Conservation (phyloP, 163 green algal species). For the Scenedesmus sp. region DNA sequence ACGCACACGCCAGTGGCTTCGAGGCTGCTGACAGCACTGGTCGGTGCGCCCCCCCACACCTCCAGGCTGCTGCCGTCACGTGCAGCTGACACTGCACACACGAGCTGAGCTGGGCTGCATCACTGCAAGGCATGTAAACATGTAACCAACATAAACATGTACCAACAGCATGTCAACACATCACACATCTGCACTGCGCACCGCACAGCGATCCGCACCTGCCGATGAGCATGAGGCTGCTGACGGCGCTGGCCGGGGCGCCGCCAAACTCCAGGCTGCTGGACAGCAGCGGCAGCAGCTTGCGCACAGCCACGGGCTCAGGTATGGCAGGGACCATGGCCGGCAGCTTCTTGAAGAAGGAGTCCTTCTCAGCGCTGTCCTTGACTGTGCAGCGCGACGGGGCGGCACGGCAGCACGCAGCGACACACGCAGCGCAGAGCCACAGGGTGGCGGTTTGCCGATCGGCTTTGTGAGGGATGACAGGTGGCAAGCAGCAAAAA, state of each 20-base stretch:
- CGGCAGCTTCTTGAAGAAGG: slow-evolving; percentile 95
- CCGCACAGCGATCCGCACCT: not conserved
- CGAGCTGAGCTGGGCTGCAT: no score
- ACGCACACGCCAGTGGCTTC: not conserved
- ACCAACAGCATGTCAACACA: no score
- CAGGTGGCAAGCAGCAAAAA: no score
- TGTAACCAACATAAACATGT: no score
- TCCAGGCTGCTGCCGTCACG: slow-evolving; percentile 88
- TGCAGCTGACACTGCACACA: no score
- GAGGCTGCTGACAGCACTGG: slow-evolving; percentile 55
- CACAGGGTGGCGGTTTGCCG: no score
- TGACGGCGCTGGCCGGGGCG: slow-evolving; percentile 80
- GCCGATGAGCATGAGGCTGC: slow-evolving; percentile 72
- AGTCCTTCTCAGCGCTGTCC: slow-evolving; percentile 91
- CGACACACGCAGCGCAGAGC: no score
- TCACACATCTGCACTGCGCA: not conserved
- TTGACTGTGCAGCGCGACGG: not conserved
- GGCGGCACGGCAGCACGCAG: no score
- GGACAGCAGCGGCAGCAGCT: slow-evolving; percentile 93
- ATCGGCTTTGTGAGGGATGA: no score
- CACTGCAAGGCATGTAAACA: no score
- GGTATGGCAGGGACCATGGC: slow-evolving; percentile 79
- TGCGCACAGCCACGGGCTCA: slow-evolving; percentile 82
- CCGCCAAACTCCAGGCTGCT: slow-evolving; percentile 94
- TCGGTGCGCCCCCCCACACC: slow-evolving; percentile 91